Evolutionary conservation across 805 yeast species (phyloP), one percentile per base, ranked within the genome.

Genomic region (Ogataea ramenticola): DNA sequence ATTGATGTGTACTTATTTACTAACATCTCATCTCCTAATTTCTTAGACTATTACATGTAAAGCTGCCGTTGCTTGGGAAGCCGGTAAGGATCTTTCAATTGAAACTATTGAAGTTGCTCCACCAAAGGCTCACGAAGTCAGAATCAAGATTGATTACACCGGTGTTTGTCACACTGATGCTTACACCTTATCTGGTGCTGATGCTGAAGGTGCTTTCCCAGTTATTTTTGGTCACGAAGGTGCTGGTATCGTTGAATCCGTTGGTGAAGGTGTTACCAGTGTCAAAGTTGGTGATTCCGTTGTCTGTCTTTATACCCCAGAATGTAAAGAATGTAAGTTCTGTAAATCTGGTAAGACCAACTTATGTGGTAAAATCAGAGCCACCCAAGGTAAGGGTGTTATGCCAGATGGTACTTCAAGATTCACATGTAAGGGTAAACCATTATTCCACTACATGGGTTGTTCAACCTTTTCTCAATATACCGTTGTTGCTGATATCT

Each of bases 101-200:
- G 99, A 93, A 68, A 86, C 85, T 47, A 76, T 93, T 53, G 88
- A 84, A 61, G 99, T 93, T 37, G 82, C 77, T 21, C 89, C 99
- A 21, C 99, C 99, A 54, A 84, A 79, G 65, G 96, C 96, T 40
- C 97, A 93, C 62, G 99, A 93, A 70, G 98, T 93, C 40, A 84
- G 99, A 66, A 86, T 93, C 64, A 85, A 88, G 67, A 69, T 93
- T 46, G 73, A 72, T 42, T 75, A 85, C 70, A 86, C 97, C 27
- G 99, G 97, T 63, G 96, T 93, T 34, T 93, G 99, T 67, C 99
- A 93, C 72, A 93, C 99, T 31, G 99, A 93, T 64, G 97, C 97
- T 34, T 93, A 84, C 74, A 91, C 98, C 11, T 74, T 93, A 53
- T 82, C 95, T 40, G 99, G 99, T 47, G 76, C 71, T 45, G 99